Evolutionary conservation across 495 filamentous ascomycete genomes (phyloP), one percentile per base, ranked within the genome.

Genomic region (Penicillium malachiteum): DNA sequence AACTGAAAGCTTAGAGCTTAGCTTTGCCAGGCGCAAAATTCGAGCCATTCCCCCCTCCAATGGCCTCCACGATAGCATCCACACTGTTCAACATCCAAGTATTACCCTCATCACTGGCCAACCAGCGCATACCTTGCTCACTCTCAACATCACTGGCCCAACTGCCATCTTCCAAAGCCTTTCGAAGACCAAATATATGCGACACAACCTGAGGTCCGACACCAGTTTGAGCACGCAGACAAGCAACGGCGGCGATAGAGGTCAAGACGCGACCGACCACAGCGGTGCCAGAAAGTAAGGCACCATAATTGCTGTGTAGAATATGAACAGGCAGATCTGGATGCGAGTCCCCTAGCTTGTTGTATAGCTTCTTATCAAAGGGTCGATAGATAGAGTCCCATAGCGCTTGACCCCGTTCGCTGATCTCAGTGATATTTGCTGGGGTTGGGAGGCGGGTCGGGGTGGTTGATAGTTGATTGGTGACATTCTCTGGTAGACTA

Each of bases 301-400:
- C 82, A 1, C 87, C 85, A 64, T 92, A 92, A 53, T 91, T 82
- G 53, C 74, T 74, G 44, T 84, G 77, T 33, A 91, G 71, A 57
- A 92, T 91, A 52, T 85, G 80, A n/a, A 91, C 87, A 0, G 89
- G 89, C 14, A 92, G 68, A 61, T 92, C 89, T 1, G 89, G 87
- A 59, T 92, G 89, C 11, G 86, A 81, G 26, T 79, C 75, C 0
- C 82, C 85, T 1, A 92, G 77, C 64, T 84, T 87, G 5, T 76
- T 64, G 48, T 82, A 79, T 3, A 92, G 78, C 68, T 89, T 91
- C 7, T 66, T 72, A 65, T 88, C 83, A 54, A 89, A 86, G 46
- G 87, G 87, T 0, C 73, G 67, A 73, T 92, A 92, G 52, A 92
- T 84, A 13, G 81, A 84, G 52, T 85, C 73, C 89, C 89, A 92